A percentile compares a stretch with the other conserved stretches of the same genome.
Conservation (phyloP, 345 rosid species). For the Ailanthus altissimus region DNA sequence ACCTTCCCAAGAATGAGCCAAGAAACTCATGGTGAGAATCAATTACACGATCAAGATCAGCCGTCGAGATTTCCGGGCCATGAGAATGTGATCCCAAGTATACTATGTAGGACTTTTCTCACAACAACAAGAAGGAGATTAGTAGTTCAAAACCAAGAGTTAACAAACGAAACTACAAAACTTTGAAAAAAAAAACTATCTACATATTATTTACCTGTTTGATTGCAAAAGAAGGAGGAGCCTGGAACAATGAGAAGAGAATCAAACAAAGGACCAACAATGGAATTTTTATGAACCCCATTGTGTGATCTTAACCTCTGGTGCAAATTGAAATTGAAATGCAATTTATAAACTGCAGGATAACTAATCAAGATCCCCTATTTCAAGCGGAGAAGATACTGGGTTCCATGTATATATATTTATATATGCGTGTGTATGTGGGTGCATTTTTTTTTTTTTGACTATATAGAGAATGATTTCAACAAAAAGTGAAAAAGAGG, state of each 20-base stretch:
- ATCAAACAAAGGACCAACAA: constrained; percentile 11
- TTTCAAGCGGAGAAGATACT: not conserved
- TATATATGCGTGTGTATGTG: too few relatives aligned
- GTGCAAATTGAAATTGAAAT: not conserved
- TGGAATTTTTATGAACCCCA: constrained; percentile 25
- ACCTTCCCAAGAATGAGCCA: constrained; percentile 56
- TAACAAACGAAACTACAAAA: too few relatives aligned
- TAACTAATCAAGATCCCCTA: not conserved
- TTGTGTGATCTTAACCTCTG: constrained; percentile 11
- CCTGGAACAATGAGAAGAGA: constrained; percentile 24
- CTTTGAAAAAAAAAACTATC: too few relatives aligned
- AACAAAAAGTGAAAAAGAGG: not conserved
- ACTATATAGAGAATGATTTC: not conserved
- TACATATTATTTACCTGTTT: constrained; percentile 33
- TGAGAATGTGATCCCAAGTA: constrained; percentile 75
- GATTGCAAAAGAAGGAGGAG: constrained; percentile 43
- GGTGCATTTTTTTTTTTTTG: too few relatives aligned
- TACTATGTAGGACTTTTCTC: constrained; percentile 54
- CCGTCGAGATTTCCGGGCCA: constrained; percentile 34
- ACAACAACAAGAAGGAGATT: not conserved
- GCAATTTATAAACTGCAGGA: not conserved
- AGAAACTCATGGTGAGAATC: constrained; percentile 54
- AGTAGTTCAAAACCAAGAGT: not conserved
- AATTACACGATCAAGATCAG: constrained; percentile 38
- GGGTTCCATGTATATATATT: not conserved